These are phyloP conservation scores for Artemisia annua DNA, from an alignment of 129 eudicot species.

Conservation along the genomic window DNA sequence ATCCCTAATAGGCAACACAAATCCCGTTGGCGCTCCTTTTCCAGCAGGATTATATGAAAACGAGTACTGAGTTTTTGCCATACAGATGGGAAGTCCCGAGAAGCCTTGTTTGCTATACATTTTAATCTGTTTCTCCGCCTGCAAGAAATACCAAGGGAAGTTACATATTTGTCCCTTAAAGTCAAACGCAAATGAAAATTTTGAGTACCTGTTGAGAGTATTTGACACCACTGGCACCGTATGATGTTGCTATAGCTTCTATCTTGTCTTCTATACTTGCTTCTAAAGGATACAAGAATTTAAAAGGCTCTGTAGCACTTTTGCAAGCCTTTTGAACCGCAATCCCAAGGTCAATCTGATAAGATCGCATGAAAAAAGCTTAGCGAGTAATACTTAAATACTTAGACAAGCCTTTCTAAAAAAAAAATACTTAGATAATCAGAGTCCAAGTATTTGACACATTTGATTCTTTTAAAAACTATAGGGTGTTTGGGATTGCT, in stretches of 20 bases:
- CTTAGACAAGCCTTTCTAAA: too few species aligned
- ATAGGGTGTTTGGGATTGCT: too few species aligned
- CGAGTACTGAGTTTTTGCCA: constrained; percentile 98
- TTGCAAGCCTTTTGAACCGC: constrained; percentile 94
- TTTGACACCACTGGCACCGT: too few species aligned
- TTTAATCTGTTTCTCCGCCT: constrained; percentile 92
- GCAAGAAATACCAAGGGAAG: constrained; percentile 4
- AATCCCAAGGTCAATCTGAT: constrained; percentile 74
- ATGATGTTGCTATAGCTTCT: too few species aligned
- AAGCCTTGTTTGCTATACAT: constrained; percentile 87
- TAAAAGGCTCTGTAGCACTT: constrained; percentile 64
- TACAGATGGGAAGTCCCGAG: constrained; percentile 73
- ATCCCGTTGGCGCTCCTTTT: constrained; percentile 89
- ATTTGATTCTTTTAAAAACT: too few species aligned
- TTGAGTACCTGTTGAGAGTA: constrained; percentile 77
- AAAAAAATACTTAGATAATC: too few species aligned
- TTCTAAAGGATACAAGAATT: constrained; percentile 85
- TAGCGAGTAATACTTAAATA: too few species aligned
- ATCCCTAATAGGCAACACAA: constrained; percentile 34
- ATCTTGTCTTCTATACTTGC: constrained; percentile 77
- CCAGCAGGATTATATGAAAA: constrained; percentile 71
- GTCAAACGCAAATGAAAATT: background rate
- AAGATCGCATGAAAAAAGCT: background rate
- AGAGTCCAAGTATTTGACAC: too few species aligned
- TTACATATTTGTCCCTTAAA: constrained; percentile 21